phyloP scores from a whole-genome alignment of 495 filamentous ascomycete species.

The Astrothelium macrocarpum region DNA sequence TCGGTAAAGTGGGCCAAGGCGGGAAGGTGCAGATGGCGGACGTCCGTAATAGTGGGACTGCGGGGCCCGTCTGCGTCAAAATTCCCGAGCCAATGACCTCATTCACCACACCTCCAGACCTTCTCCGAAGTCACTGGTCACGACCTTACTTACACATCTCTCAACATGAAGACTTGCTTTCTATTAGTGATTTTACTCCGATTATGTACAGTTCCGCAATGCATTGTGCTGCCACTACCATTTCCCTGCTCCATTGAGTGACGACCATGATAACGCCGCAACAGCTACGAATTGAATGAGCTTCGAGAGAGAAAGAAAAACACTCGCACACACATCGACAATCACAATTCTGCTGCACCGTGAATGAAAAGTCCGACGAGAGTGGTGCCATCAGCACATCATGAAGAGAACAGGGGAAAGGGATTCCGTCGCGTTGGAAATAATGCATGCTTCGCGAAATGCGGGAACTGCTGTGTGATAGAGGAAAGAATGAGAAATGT shows the following conservation, averaged over 20 bases:
- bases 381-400: neutral
- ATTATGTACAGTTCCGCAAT: neutral
- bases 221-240: neutral
- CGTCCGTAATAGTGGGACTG: neutral
- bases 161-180: conserved; percentile 1
- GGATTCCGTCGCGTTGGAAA: neutral
- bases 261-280: neutral
- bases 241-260: neutral
- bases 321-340: neutral
- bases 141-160: too few relatives aligned
- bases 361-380: neutral
- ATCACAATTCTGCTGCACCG: too few relatives aligned
- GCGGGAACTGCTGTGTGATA: neutral
- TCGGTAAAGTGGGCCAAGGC: neutral
- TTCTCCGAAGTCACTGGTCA: neutral
- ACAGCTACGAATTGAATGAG: neutral
- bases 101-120: neutral
- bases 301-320: neutral
- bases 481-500: neutral
- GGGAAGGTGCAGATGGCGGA: neutral
- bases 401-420: neutral
- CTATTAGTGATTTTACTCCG: neutral
- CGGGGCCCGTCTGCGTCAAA: neutral
- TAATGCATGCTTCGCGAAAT: neutral
- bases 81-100: neutral